Evolutionary conservation across 768 basidiomycete species (phyloP), one percentile per base, ranked within the genome.

Genomic region (Trichaptum fuscoviolaceum): DNA sequence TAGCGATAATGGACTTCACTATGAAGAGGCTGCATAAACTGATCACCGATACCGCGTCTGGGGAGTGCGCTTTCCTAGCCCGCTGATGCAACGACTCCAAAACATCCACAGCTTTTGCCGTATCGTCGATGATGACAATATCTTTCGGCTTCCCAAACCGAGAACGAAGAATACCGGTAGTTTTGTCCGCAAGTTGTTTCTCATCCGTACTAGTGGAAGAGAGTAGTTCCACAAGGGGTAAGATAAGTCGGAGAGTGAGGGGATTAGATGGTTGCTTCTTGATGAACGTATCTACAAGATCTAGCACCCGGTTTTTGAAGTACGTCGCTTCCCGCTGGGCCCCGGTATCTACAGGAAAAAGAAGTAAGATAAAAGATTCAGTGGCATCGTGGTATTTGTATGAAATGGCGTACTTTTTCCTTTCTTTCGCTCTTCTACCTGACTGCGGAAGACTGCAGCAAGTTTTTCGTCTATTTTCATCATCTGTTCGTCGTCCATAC

Each of bases 401-500:
- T 9, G 58, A 60, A 63, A 59, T 42, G 2, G 74, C 83, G 66
- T 64, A 91, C 93, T 86, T 82, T 90, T 92, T 64, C 82, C 72
- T 86, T 88, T 74, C 82, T 85, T 52, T 52, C 42, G 42, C 64
- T 84, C 87, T 65, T 82, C 81, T 25, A 84, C 79, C 67, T 87
- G 85, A 34, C 87, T 82, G 67, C 85, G 84, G 84, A 99, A 96
- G 34, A 95, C 88, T 63, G 89, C 86, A 4, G 92, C 93, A 7
- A 99, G 86, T 73, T 96, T 91, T 62, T 92, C 91, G 73, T 99
- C 96, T 27, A 99, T 86, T 35, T 91, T 91, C 83, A 99, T 88
- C 96, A 99, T 99, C 78, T 97, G 93, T 26, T 99, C 96, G 73
- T 99, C 96, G 73, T 97, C 92, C 89, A 96, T 90, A 30, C 89